Percentiles rank a stretch among this genome's conserved stretches.
phyloP scores from a whole-genome alignment of 352 stramenopile genomes.

The Phytopythium montanum region DNA sequence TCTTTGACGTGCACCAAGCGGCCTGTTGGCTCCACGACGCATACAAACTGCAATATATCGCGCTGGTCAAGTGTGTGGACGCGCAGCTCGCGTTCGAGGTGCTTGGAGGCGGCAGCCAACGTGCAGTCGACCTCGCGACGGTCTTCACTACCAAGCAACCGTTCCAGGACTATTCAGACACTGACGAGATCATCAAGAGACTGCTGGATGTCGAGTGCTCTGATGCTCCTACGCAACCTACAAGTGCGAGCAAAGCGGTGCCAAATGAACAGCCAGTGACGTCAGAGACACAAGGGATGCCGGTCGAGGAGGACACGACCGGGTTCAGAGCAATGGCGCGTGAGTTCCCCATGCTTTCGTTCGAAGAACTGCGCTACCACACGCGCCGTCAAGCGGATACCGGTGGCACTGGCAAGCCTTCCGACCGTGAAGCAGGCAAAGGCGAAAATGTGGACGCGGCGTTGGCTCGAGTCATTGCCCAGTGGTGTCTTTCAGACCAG shows the following conservation, averaged over 20 bases:
- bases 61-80: conserved; percentile 2
- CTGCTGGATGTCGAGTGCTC: neutral
- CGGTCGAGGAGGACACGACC: neutral
- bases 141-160: neutral
- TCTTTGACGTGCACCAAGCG: conserved; percentile 1
- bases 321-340: neutral
- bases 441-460: neutral
- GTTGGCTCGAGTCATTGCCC: neutral
- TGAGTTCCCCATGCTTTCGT: neutral
- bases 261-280: neutral
- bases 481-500: neutral
- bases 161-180: neutral
- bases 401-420: neutral
- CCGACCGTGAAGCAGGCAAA: neutral
- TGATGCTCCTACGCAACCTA: neutral
- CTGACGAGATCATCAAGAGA: neutral
- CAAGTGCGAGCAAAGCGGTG: neutral
- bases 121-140: neutral
- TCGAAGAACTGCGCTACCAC: conserved; percentile 2
- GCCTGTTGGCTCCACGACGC: neutral
- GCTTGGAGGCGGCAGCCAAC: neutral
- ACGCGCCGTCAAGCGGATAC: neutral
- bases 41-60: neutral
- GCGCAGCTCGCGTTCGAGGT: conserved; percentile 4
- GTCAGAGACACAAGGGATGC: neutral